These are phyloP conservation scores for Penicillium polonicum DNA, from an alignment of 2,329 filamentous ascomycete genomes.

Conservation along the genomic window DNA sequence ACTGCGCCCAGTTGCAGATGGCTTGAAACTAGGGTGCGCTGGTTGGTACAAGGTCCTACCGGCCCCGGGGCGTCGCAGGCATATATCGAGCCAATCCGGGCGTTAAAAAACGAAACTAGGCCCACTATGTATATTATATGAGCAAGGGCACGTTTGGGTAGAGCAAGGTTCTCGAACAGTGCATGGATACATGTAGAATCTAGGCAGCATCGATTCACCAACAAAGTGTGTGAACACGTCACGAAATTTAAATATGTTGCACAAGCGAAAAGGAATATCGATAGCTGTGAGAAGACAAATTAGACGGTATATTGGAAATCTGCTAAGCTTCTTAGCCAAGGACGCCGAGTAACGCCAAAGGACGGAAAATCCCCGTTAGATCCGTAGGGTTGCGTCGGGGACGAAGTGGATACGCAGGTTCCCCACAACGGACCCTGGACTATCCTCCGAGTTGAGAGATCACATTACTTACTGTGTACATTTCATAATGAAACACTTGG, in stretches of 20 bases:
- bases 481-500: not conserved
- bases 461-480: not conserved
- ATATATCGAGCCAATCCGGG: not conserved
- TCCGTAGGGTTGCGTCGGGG: not conserved
- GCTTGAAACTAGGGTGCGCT: not conserved
- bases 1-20: not conserved
- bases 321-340: constrained; percentile 1
- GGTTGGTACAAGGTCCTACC: not conserved
- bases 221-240: not conserved
- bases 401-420: not conserved
- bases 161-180: not conserved
- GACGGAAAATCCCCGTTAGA: not conserved
- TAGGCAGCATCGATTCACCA: not conserved
- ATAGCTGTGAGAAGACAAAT: too few relatives aligned
- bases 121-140: not conserved
- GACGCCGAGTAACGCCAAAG: not conserved
- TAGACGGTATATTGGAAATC: not conserved
- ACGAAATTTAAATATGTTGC: not conserved
- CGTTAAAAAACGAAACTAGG: not conserved
- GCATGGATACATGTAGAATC: not conserved
- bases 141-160: not conserved
- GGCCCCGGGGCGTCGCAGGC: not conserved
- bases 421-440: not conserved
- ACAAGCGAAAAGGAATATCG: not conserved
- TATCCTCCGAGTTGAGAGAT: not conserved